Evolutionary conservation across 148 eudicot genomes (phyloP).

Genomic region (Rhododendron ovatum): DNA sequence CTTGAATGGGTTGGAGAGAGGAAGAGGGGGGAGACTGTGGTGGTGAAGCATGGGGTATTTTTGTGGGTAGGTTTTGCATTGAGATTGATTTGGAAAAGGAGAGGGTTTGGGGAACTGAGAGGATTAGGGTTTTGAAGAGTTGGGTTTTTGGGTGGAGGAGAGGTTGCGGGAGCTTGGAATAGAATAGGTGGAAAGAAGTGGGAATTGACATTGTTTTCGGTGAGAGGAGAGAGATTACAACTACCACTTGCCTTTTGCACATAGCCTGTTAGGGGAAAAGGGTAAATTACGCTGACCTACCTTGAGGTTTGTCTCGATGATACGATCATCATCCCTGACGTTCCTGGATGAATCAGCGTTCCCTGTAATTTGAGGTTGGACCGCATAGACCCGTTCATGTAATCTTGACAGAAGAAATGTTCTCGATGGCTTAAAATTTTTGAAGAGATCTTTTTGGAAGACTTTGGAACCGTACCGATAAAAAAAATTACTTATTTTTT

Average conservation of each 20-base stretch:
- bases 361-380: too few species aligned
- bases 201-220: constrained; percentile 38
- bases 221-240: neutral
- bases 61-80: constrained; percentile 48
- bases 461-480: too few species aligned
- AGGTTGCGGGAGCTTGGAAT: constrained; percentile 34
- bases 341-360: neutral
- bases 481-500: too few species aligned
- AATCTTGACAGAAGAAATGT: too few species aligned
- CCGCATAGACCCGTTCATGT: too few species aligned
- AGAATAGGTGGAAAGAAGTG: constrained; percentile 25
- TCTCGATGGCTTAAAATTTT: too few species aligned
- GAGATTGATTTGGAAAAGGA: constrained; percentile 49
- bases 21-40: constrained; percentile 33
- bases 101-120: constrained; percentile 11
- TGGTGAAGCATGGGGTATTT: constrained; percentile 24
- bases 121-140: constrained; percentile 25
- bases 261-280: neutral
- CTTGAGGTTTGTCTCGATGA: neutral
- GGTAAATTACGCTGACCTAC: neutral
- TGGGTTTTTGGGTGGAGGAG: constrained; percentile 24
- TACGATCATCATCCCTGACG: neutral
- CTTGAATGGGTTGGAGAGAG: constrained; percentile 49
- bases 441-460: too few species aligned
- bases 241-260: neutral